Conservation (phyloP, 129 eudicot genomes). For the Centrapalus pauciflorus region DNA sequence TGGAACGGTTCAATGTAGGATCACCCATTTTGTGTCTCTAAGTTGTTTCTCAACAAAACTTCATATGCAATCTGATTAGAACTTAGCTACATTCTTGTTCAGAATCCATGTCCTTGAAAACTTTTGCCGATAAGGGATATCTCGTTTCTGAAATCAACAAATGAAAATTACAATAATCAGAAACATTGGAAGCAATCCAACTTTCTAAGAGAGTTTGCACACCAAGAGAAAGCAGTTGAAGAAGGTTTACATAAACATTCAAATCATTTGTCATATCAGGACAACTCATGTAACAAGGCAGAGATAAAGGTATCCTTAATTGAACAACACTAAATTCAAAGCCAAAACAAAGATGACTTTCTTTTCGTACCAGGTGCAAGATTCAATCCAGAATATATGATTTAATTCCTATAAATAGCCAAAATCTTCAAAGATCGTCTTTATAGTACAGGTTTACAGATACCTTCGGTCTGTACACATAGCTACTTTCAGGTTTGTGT, state of each 20-base stretch:
- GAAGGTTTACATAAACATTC: no score
- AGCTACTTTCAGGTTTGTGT: background rate
- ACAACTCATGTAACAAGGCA: background rate
- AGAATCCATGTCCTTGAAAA: background rate
- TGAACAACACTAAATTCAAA: slow-evolving; percentile 3
- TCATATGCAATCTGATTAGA: background rate
- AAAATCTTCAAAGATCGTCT: slow-evolving; percentile 8
- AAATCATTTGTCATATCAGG: background rate
- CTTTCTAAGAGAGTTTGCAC: background rate
- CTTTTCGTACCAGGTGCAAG: background rate
- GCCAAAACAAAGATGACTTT: background rate
- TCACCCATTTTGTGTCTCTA: slow-evolving; percentile 22
- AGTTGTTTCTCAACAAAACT: background rate
- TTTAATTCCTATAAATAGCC: slow-evolving; percentile 6
- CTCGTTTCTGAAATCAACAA: slow-evolving; percentile 6
- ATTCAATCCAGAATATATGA: slow-evolving; percentile 4
- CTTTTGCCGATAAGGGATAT: background rate
- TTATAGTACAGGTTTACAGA: background rate
- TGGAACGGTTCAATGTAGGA: slow-evolving; percentile 21
- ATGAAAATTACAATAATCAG: slow-evolving; percentile 11
- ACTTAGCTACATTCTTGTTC: slow-evolving; percentile 8
- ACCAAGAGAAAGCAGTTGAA: no score
- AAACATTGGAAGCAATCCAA: background rate
- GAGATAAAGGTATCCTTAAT: background rate
- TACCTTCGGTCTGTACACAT: background rate